These are phyloP conservation scores for Fusarium mangiferae DNA, from an alignment of 2,329 filamentous ascomycete species.

Conservation along the genomic window DNA sequence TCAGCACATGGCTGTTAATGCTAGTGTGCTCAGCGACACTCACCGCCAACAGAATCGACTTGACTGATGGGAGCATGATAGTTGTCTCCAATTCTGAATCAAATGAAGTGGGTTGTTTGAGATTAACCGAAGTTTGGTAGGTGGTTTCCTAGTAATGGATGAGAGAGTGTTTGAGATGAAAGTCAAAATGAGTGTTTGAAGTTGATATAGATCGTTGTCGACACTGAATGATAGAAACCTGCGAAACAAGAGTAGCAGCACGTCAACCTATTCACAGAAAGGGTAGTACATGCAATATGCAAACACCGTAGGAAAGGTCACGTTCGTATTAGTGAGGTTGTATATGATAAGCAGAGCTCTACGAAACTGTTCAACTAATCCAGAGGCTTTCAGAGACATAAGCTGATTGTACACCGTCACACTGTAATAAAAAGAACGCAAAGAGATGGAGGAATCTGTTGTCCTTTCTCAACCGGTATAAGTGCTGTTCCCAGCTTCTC, in stretches of 20 bases:
- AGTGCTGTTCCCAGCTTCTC: not conserved
- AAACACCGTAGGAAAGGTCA: not conserved
- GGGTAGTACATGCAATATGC: not conserved
- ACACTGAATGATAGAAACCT: not conserved
- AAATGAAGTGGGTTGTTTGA: not conserved
- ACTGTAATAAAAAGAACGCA: not conserved
- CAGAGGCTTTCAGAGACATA: not conserved
- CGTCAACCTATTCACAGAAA: fast-evolving
- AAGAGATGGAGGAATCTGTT: not conserved
- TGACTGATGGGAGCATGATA: not conserved
- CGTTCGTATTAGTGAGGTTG: not conserved
- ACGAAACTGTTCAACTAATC: not conserved
- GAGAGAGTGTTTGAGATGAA: not conserved
- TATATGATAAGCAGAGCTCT: not conserved
- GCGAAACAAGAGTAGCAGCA: not conserved
- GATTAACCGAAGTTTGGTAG: not conserved
- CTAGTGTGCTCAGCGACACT: not conserved
- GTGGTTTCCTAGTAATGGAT: not conserved
- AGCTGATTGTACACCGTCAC: not conserved
- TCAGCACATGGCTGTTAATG: not conserved
- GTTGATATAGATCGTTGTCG: not conserved
- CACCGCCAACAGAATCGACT: not conserved
- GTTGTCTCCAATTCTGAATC: not conserved
- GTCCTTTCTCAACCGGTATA: not conserved
- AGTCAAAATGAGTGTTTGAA: not conserved